phyloP scores from a whole-genome alignment of 2,329 filamentous ascomycete species.

The Triangularia setosa region DNA sequence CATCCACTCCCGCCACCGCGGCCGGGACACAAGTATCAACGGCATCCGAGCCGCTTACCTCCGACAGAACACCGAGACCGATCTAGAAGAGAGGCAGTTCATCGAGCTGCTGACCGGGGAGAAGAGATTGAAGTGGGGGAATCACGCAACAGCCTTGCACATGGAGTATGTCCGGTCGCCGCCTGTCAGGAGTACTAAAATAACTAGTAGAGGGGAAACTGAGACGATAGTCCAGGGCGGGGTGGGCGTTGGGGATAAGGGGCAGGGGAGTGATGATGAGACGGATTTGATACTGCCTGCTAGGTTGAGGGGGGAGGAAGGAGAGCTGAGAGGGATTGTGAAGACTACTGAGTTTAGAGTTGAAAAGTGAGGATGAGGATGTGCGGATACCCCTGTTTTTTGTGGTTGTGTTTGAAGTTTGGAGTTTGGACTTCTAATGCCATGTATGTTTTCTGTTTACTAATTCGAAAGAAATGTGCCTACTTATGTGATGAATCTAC shows the following conservation, averaged over 20 bases:
- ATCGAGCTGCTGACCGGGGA: constrained; percentile 6
- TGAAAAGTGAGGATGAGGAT: constrained; percentile 17
- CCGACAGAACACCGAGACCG: constrained; percentile 12
- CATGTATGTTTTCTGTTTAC: too few species aligned
- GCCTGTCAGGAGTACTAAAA: not conserved
- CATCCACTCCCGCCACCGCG: not conserved
- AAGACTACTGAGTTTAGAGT: constrained; percentile 23
- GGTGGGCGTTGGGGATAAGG: constrained; percentile 1
- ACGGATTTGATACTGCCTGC: constrained; percentile 11
- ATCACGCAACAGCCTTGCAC: not conserved
- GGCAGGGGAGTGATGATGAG: not conserved
- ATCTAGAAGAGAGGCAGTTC: constrained; percentile 1
- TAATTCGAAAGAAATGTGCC: too few species aligned
- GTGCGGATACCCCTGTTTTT: too few species aligned
- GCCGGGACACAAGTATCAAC: not conserved
- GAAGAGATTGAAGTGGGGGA: constrained; percentile 6
- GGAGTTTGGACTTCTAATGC: too few species aligned
- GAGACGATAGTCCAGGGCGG: not conserved
- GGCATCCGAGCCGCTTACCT: constrained; percentile 4
- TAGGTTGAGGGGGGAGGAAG: not conserved
- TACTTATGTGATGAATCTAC: too few species aligned
- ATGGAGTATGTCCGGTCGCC: not conserved
- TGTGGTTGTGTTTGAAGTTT: too few species aligned
- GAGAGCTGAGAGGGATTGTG: constrained; percentile 19
- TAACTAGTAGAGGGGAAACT: not conserved